Evolutionary conservation across 2,329 filamentous ascomycete species (phyloP), one percentile per base, ranked within the genome.

Genomic region (Colletotrichum cuscutae): DNA sequence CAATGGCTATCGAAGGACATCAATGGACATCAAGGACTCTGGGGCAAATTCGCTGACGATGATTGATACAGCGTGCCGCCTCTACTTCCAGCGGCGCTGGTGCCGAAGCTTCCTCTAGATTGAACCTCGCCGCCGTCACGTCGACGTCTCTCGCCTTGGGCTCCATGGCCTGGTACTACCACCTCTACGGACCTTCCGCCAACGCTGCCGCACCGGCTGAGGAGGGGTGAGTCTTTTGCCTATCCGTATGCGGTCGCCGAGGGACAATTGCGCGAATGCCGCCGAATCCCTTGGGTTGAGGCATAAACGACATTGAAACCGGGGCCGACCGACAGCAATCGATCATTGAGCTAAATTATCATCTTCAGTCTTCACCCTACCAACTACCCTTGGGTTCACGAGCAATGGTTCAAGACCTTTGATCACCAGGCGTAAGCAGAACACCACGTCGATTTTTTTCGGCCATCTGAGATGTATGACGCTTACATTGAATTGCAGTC

Each of bases 101-200:
- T 83, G 88, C 91, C 83, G 90, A 92, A 82, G 83, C 84, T 75
- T 93, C 94, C 80, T 92, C 94, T 85, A 92, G 92, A 86, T 89
- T 97, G 84, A 98, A 96, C 86, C 89, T 95, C 80, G 93, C 95
- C 82, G 95, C 94, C 81, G 90, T 91, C 80, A 94, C 94, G 82
- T 95, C 97, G 79, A 98, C 95, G 79, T 91, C 93, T 79, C 89
- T 95, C 81, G 95, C 96, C 80, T 88, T 94, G 85, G 95, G 95
- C 80, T 96, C 96, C 78, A 92, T 96, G 81, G 95, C 94, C 79
- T 98, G 95, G 95, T 98, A 98, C 88, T 97, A 96, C 85, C 95
- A 98, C 86, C 92, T 97, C 79, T 98, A 97, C 86, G 97, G 95
- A 81, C 91, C 94, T 80, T 92, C 93, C 80, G 93, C 94, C 75